These are phyloP conservation scores for Aspergillus carlsbadensis DNA, from an alignment of 495 filamentous ascomycete genomes.

Conservation along the genomic window DNA sequence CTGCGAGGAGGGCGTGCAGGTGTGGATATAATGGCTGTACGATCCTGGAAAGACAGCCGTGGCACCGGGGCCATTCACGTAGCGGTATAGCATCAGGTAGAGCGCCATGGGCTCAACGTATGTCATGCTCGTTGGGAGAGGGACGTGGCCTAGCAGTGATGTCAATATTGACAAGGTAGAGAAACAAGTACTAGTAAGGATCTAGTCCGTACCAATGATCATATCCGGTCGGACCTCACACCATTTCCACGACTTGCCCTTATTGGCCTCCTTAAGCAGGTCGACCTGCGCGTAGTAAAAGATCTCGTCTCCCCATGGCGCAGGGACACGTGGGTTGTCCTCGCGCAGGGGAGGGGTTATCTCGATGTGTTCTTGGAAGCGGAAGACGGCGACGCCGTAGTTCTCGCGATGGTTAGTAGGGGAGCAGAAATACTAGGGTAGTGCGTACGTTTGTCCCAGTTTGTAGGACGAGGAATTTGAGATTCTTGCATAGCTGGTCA, in stretches of 20 bases:
- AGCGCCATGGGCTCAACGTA: slow-evolving; percentile 36
- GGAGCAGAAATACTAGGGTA: too few species aligned
- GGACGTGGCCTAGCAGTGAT: slow-evolving; percentile 9
- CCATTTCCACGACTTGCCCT: slow-evolving; percentile 43
- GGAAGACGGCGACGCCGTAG: slow-evolving; percentile 41
- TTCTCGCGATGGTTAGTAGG: slow-evolving; percentile 8
- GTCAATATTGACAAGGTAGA: not conserved
- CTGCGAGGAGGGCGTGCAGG: slow-evolving; percentile 37
- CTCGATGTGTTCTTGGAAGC: slow-evolving; percentile 20
- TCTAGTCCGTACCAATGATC: slow-evolving; percentile 40
- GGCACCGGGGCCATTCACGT: slow-evolving; percentile 27
- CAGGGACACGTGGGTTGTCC: slow-evolving; percentile 32
- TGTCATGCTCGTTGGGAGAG: slow-evolving; percentile 16
- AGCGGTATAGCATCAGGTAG: slow-evolving; percentile 37
- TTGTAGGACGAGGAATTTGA: slow-evolving; percentile 40
- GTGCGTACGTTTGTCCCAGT: slow-evolving; percentile 37
- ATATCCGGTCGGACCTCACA: slow-evolving; percentile 46
- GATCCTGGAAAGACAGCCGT: slow-evolving; percentile 37
- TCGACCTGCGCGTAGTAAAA: slow-evolving; percentile 51
- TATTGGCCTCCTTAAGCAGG: slow-evolving; percentile 28
- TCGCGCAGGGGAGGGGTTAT: slow-evolving; percentile 34
- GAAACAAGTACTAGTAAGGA: slow-evolving; percentile 25
- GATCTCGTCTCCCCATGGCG: slow-evolving; percentile 41
- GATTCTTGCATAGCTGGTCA: slow-evolving; percentile 26
- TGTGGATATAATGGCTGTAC: slow-evolving; percentile 16